Conservation (phyloP, 768 basidiomycete genomes). For the Pholiota conissans region DNA sequence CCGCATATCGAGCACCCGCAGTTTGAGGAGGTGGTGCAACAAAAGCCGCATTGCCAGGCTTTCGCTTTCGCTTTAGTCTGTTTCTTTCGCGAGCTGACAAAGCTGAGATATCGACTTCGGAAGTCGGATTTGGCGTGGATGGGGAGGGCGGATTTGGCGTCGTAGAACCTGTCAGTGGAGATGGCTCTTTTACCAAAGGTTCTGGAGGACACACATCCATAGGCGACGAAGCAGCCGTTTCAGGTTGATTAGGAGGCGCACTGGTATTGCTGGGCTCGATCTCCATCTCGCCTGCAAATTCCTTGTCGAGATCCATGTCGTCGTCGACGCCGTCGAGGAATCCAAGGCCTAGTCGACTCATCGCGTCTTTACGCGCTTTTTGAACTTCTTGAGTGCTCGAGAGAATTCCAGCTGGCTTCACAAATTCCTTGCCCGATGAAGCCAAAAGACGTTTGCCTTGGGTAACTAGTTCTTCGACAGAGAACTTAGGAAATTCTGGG, state of each 20-base stretch:
- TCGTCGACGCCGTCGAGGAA: conserved; percentile 80
- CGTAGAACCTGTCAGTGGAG: conserved; percentile 41
- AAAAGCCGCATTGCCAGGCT: conserved; percentile 80
- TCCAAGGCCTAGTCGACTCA: conserved; percentile 84
- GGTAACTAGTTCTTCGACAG: conserved; percentile 73
- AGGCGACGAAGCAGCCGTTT: conserved; percentile 40
- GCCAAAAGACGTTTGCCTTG: conserved; percentile 80
- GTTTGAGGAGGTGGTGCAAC: conserved; percentile 71
- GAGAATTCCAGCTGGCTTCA: conserved; percentile 69
- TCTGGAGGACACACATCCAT: conserved; percentile 44
- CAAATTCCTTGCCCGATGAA: conserved; percentile 92
- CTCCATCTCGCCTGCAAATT: conserved; percentile 62
- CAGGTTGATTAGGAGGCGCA: conserved; percentile 31
- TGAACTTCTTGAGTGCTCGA: conserved; percentile 79
- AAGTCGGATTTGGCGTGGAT: conserved; percentile 36
- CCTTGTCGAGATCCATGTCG: conserved; percentile 85
- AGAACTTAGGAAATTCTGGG: conserved; percentile 74
- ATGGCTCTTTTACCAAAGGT: conserved; percentile 36
- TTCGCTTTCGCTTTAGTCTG: conserved; percentile 92
- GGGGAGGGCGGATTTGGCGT: conserved; percentile 56
- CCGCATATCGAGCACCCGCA: conserved; percentile 59
- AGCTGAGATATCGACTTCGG: conserved; percentile 49
- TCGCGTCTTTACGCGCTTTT: conserved; percentile 85
- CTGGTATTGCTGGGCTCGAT: conserved; percentile 46
- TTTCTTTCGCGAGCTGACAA: conserved; percentile 93